These are phyloP conservation scores for Scenedesmus sp. DNA, from an alignment of 163 green algal genomes.

Conservation along the genomic window DNA sequence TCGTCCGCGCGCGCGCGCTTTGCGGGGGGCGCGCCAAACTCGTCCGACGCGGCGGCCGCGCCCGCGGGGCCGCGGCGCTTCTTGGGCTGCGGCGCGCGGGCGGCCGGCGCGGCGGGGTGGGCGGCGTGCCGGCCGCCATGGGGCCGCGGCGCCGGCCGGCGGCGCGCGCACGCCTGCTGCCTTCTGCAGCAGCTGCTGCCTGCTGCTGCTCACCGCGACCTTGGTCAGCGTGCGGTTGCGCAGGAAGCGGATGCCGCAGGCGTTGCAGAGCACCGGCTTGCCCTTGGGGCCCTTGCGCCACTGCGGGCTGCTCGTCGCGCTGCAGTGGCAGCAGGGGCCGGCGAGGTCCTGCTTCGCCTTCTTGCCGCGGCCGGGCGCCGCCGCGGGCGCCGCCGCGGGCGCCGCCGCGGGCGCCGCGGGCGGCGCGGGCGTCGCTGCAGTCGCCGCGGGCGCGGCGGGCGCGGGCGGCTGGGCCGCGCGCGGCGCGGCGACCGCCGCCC, in stretches of 20 bases:
- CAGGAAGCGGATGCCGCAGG: conserved; percentile 66
- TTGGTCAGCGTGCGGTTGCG: conserved; percentile 46
- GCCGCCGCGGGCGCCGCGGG: not conserved
- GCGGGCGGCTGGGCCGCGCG: too few relatives aligned
- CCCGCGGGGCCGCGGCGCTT: conserved; percentile 11
- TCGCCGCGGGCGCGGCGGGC: too few relatives aligned
- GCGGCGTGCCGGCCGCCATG: not conserved
- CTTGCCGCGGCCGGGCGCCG: conserved; percentile 2
- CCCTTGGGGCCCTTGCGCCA: conserved; percentile 62
- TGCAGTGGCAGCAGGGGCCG: conserved; percentile 60
- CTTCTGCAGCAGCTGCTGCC: not conserved
- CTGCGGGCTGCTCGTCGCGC: conserved; percentile 47
- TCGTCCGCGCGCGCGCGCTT: not conserved
- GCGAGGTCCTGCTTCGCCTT: conserved; percentile 37
- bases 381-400: not conserved
- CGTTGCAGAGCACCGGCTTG: conserved; percentile 71
- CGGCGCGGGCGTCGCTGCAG: not conserved
- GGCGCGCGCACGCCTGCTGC: not conserved
- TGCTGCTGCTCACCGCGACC: conserved; percentile 15
- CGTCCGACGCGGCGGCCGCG: not conserved
- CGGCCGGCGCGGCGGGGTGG: not conserved
- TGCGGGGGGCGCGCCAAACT: not conserved
- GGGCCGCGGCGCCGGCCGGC: not conserved
- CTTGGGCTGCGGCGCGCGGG: conserved; percentile 15
- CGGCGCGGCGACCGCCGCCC: too few relatives aligned